phyloP scores from a whole-genome alignment of 2,329 filamentous ascomycete species.

The Calonectria montana region DNA sequence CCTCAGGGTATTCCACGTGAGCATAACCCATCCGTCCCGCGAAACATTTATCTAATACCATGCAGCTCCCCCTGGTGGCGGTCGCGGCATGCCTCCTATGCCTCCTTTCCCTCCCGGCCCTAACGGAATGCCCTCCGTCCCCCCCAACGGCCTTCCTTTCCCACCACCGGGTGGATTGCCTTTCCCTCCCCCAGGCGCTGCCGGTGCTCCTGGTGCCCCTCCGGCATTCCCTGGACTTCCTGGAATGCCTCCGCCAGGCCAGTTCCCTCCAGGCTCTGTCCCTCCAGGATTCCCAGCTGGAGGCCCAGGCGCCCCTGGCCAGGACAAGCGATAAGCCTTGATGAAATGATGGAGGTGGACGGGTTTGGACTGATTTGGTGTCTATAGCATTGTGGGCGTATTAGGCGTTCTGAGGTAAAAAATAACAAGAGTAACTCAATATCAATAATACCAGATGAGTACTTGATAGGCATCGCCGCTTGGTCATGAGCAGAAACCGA shows the following conservation, averaged over 20 bases:
- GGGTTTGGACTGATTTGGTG: conserved; percentile 33
- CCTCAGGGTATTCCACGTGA: conserved; percentile 64
- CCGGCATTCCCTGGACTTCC: conserved; percentile 50
- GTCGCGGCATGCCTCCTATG: conserved; percentile 61
- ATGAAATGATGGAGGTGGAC: not conserved
- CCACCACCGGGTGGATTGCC: conserved; percentile 41
- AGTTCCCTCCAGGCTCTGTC: conserved; percentile 54
- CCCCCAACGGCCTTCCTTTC: conserved; percentile 54
- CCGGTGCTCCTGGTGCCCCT: conserved; percentile 41
- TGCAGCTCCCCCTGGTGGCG: conserved; percentile 61
- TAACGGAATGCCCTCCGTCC: conserved; percentile 58
- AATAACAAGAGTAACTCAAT: conserved; percentile 19
- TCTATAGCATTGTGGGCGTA: conserved; percentile 44
- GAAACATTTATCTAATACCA: conserved; percentile 22
- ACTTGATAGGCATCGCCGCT: not conserved
- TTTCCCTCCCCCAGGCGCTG: conserved; percentile 54
- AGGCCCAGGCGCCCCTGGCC: conserved; percentile 51
- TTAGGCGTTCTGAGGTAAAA: conserved; percentile 45
- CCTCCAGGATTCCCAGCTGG: conserved; percentile 50
- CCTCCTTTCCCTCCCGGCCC: conserved; percentile 56
- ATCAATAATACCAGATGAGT: conserved; percentile 14
- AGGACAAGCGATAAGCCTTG: conserved; percentile 51
- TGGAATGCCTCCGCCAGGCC: conserved; percentile 53
- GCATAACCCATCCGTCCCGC: conserved; percentile 41
- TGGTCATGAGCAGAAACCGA: conserved; percentile 13